Base-by-base conservation (phyloP, 2,329 filamentous ascomycete species). In the Calonectria pteridis region DNA sequence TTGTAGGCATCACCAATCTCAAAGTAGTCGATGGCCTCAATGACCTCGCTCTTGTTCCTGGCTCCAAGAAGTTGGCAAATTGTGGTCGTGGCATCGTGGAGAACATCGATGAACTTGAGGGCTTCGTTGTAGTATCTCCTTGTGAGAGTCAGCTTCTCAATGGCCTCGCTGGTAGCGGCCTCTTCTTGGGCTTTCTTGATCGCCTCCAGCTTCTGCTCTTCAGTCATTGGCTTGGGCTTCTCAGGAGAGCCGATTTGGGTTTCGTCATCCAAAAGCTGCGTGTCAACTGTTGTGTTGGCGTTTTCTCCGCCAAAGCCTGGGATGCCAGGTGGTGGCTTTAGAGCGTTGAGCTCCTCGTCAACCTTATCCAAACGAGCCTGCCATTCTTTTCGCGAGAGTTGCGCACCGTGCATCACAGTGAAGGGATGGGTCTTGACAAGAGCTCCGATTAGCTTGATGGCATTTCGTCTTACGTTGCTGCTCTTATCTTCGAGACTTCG, bases 1-100 rank as follows among this genome's bases (percentile, higher is more conserved):
- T 97, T 97, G 89, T 98, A 98, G 7, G 96, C 96, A 83, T 99
- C 96, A 55, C 97, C 94, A 55, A 98, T 92, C 78, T 97, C 95
- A 78, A 99, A 98, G 85, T 97, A 99, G 83, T 99, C 97, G 92
- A 99, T 99, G 20, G 97, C 97, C 84, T 99, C 97, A 75, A 99
- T 98, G 31, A 98, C 94, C 84, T 99, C 97, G 79, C 95, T 98
- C 89, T 99, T 99, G 88, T 99, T 99, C 82, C 94, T 95, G 35
- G 97, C 97, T 7, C 95, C 95, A 4, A 99, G 90, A 23, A 99
- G 89, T 84, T 98, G 96, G 75, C 94, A 95, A 40, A 98, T 93
- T 2, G 92, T 92, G 11, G 90, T 90, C 1, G 95, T 97, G 28
- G 95, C 94, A 14, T 93, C 91, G 77, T 98, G 95, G 28, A 99